phyloP scores from a whole-genome alignment of 139 green algal genomes.

The Marvania coccoides region DNA sequence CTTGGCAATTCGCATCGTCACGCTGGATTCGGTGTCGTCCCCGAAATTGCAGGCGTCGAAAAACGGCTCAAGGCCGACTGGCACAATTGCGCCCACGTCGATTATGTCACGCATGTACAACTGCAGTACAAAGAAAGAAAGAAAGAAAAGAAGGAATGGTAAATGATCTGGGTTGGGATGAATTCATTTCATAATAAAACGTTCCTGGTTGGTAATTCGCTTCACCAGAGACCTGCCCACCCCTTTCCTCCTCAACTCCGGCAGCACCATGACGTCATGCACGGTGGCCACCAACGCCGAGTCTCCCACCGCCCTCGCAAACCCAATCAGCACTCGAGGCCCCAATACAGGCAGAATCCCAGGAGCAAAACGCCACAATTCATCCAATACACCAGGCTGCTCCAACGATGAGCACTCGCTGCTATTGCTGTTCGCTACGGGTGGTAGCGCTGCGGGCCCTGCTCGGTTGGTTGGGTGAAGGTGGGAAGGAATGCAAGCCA shows the following conservation, averaged over 20 bases:
- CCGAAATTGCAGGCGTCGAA: slow-evolving; percentile 5
- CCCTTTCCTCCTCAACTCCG: slow-evolving; percentile 9
- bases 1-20: not conserved
- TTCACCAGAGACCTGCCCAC: slow-evolving; percentile 14
- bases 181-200: too few species aligned
- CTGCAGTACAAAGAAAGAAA: not conserved
- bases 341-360: not conserved
- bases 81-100: not conserved
- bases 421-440: too few species aligned
- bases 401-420: too few species aligned
- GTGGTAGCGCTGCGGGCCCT: too few species aligned
- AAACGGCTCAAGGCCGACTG: not conserved
- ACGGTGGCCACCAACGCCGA: slow-evolving; percentile 22
- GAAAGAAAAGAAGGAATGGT: not conserved
- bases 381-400: not conserved
- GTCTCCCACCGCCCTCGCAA: slow-evolving; percentile 28
- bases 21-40: not conserved
- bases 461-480: not conserved
- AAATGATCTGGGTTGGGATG: not conserved
- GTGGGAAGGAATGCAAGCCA: not conserved
- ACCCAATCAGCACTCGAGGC: slow-evolving; percentile 17
- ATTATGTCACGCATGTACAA: not conserved
- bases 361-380: not conserved
- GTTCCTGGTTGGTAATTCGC: not conserved
- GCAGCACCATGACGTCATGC: slow-evolving; percentile 24